Evolutionary conservation across 108 stramenopile species (phyloP), one percentile per base, ranked within the genome.

Genomic region (Skeletonema grethae): DNA sequence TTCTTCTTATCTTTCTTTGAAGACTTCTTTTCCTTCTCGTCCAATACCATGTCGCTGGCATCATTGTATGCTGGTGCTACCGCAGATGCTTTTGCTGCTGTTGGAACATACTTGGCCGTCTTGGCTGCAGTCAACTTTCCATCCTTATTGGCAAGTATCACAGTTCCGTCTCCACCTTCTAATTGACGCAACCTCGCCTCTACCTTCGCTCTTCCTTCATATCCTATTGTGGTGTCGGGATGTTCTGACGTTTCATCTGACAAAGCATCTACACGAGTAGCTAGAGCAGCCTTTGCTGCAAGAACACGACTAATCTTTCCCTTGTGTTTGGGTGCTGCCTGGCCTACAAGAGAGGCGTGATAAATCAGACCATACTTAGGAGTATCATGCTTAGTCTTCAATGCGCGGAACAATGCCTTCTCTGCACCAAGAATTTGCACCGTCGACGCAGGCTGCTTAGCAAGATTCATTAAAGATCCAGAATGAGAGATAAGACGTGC

Each of bases 301-400:
- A 99, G 90, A 11, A 99, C 98, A 43, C 99, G 95, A 67, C 92
- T 90, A 50, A 99, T 98, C 84, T 99, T 99, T 36, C 99, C 99
- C 86, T 99, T 99, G 86, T 98, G 85, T 90, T 99, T 99, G 12
- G 98, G 98, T 39, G 95, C 87, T 10, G 98, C 95, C 79, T 99
- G 99, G 55, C 99, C 99, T 57, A 99, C 96, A 35, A 99, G 92
- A 41, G 97, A 97, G 13, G 98, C 98, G 77, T 99, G 99, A 75
- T 99, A 99, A 76, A 99, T 99, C 45, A 99, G 89, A 34, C 99
- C 99, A 82, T 99, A 99, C 87, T 99, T 99, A 48, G 99, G 99
- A 18, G 99, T 99, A 86, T 99, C 98, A 63, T 98, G 97, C 87
- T 99, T 99, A 24, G 99, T 99, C 85, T 99, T 99, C 57, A 99